Evolutionary conservation across 768 basidiomycete species (phyloP).

Genomic region (Lentinula sp.): DNA sequence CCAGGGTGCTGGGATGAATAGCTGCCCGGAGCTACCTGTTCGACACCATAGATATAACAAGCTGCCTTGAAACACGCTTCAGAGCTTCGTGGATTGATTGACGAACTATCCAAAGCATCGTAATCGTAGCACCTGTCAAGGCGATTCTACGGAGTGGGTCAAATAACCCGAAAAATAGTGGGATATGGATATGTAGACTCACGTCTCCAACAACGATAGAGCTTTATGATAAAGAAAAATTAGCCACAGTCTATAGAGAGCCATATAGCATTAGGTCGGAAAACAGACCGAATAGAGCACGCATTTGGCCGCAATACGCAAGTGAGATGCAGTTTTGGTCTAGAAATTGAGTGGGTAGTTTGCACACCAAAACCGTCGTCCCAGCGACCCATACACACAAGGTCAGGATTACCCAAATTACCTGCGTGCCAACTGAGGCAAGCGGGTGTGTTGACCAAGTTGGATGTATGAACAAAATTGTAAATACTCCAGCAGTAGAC

Average conservation of each 20-base stretch:
- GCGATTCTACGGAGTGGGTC: background rate
- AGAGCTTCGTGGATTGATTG: background rate
- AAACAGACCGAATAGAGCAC: background rate
- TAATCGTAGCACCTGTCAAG: background rate
- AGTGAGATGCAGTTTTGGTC: background rate
- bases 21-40: background rate
- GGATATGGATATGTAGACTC: background rate
- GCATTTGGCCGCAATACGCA: background rate
- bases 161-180: background rate
- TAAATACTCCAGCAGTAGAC: background rate
- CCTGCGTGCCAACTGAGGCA: background rate
- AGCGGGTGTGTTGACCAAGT: background rate
- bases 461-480: constrained; percentile 1
- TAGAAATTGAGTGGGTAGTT: background rate
- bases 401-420: background rate
- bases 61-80: constrained; percentile 1
- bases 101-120: background rate
- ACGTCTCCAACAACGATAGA: background rate
- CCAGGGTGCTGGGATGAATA: background rate
- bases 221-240: background rate
- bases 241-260: background rate
- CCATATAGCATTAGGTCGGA: background rate
- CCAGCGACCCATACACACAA: background rate
- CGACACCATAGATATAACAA: background rate
- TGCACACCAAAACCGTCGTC: background rate